Evolutionary conservation across 2,329 filamentous ascomycete species (phyloP).

Genomic region (Sarocladium oryzae): DNA sequence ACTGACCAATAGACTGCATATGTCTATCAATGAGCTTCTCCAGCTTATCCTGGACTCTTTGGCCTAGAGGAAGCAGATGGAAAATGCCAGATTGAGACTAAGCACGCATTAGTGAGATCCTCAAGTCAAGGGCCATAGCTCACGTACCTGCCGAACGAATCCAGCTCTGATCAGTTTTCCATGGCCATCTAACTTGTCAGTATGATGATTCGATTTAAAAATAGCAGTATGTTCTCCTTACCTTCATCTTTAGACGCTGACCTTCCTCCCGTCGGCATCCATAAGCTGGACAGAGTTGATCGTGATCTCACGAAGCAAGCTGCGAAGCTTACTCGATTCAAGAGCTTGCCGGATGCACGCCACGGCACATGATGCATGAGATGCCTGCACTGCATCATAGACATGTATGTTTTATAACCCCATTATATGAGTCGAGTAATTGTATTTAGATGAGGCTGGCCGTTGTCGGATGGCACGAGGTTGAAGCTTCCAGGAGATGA

Average conservation of each 20-base stretch:
- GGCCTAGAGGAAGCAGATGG: conserved; percentile 80
- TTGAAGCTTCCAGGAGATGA: conserved; percentile 7
- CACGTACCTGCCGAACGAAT: conserved; percentile 60
- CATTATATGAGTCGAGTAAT: background rate
- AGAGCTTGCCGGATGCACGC: background rate
- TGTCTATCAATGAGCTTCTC: conserved; percentile 81
- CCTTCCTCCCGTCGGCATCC: conserved; percentile 70
- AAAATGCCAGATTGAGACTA: conserved; percentile 85
- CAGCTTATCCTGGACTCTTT: conserved; percentile 82
- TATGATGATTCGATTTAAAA: background rate
- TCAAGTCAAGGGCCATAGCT: background rate
- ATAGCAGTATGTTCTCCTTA: conserved; percentile 21
- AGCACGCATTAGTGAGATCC: conserved; percentile 9
- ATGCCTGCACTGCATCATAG: conserved; percentile 3
- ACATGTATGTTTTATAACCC: background rate
- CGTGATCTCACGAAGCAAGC: conserved; percentile 14
- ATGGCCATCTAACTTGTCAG: conserved; percentile 47
- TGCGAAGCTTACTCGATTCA: background rate
- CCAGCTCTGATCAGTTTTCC: conserved; percentile 63
- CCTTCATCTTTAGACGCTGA: conserved; percentile 49
- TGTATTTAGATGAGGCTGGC: background rate
- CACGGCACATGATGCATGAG: background rate
- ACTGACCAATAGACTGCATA: conserved; percentile 66
- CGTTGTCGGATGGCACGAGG: background rate
- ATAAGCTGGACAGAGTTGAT: conserved; percentile 60